These are phyloP conservation scores for Punica granatum DNA, from an alignment of 345 rosid species.

Conservation along the genomic window DNA sequence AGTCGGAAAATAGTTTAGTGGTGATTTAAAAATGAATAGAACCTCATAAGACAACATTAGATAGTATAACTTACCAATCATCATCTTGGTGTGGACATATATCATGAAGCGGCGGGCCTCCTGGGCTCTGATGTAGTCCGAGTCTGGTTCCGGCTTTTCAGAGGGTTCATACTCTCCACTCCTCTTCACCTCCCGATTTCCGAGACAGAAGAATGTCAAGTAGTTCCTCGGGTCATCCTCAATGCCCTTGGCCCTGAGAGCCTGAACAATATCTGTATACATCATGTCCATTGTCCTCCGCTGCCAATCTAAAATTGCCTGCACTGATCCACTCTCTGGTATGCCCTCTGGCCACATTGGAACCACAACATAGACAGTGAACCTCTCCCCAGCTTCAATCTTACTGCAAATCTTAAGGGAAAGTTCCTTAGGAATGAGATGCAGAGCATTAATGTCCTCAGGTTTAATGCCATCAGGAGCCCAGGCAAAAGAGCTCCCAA, in stretches of 20 bases:
- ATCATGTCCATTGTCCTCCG: constrained; percentile 94
- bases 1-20: neutral
- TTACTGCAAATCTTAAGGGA: constrained; percentile 90
- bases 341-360: constrained; percentile 99
- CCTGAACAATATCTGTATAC: constrained; percentile 74
- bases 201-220: constrained; percentile 90
- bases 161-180: constrained; percentile 83
- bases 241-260: constrained; percentile 61
- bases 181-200: constrained; percentile 82
- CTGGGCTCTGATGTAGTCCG: constrained; percentile 84
- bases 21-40: neutral
- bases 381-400: constrained; percentile 81
- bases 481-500: constrained; percentile 89
- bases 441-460: constrained; percentile 79
- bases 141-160: constrained; percentile 78
- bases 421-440: constrained; percentile 90
- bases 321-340: constrained; percentile 90
- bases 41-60: neutral
- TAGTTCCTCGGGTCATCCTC: constrained; percentile 81
- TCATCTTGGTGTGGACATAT: constrained; percentile 95
- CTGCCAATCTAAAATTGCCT: constrained; percentile 97
- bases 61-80: constrained; percentile 58
- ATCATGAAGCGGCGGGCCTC: constrained; percentile 96
- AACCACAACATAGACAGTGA: constrained; percentile 75
- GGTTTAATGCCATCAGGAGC: constrained; percentile 75